phyloP scores from a whole-genome alignment of 116 monocot genomes.

The Dioscorea cayenensis region DNA sequence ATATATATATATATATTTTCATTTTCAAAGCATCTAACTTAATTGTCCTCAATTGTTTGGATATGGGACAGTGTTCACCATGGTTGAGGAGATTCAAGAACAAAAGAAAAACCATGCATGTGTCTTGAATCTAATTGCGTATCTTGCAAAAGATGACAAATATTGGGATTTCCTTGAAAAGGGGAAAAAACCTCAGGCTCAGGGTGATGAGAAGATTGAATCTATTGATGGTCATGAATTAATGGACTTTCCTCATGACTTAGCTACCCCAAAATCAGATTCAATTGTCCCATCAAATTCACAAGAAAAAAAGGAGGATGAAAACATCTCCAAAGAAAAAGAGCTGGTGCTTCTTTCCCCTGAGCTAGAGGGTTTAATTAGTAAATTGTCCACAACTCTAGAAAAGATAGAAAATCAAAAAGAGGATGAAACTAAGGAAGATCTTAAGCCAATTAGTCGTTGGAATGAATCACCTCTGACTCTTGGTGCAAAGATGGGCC shows the following conservation, averaged over 20 bases:
- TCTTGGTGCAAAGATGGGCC: constrained; percentile 26
- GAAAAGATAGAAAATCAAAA: background rate
- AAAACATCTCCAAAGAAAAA: too few relatives aligned
- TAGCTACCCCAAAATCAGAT: too few relatives aligned
- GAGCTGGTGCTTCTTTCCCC: too few relatives aligned
- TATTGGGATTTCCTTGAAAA: constrained; percentile 18
- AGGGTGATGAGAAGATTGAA: too few relatives aligned
- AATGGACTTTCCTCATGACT: too few relatives aligned
- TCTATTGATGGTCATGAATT: too few relatives aligned
- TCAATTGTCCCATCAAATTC: too few relatives aligned
- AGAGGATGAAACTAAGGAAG: background rate
- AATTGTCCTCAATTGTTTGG: background rate
- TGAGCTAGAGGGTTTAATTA: too few relatives aligned
- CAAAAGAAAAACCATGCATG: constrained; percentile 16
- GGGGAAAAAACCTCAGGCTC: background rate
- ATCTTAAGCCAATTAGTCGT: background rate
- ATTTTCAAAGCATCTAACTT: background rate
- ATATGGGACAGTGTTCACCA: background rate
- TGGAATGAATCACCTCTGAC: constrained; percentile 28
- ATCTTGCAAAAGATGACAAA: constrained; percentile 7
- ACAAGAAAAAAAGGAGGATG: too few relatives aligned
- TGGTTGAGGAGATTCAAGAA: constrained; percentile 1
- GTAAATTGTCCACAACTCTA: too few relatives aligned
- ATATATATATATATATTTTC: too few relatives aligned
- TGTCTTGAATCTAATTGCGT: constrained; percentile 16